A percentile compares a stretch with the other conserved stretches of the same genome.
Evolutionary conservation across 768 basidiomycete species (phyloP).

Genomic region (Boletus subparvulus): DNA sequence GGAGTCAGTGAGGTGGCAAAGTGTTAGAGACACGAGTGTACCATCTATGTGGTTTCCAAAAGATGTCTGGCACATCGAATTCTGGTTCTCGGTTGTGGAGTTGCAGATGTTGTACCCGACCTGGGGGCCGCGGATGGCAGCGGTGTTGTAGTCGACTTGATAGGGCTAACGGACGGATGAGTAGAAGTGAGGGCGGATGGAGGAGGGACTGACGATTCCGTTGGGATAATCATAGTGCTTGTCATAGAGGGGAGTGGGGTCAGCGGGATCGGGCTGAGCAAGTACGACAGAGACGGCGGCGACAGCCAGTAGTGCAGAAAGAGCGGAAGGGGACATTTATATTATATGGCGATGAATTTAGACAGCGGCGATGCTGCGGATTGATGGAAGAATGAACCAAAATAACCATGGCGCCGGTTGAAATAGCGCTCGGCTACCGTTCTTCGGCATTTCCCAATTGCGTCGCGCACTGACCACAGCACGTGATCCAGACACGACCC

Average conservation of each 20-base stretch:
- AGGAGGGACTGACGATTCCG: conserved; percentile 38
- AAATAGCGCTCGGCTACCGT: conserved; percentile 23
- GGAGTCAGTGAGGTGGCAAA: not conserved
- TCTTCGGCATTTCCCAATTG: conserved; percentile 6
- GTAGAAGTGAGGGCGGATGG: not conserved
- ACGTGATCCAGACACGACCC: conserved; percentile 33
- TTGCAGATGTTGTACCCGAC: conserved; percentile 68
- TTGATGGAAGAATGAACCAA: not conserved
- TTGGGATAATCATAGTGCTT: conserved; percentile 47
- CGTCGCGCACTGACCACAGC: conserved; percentile 20
- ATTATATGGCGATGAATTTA: conserved; percentile 6
- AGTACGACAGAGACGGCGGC: conserved; percentile 33
- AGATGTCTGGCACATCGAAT: conserved; percentile 69
- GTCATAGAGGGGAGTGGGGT: conserved; percentile 44
- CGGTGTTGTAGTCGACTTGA: conserved; percentile 43
- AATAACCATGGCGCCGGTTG: not conserved
- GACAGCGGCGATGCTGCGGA: not conserved
- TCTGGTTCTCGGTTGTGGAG: conserved; percentile 57
- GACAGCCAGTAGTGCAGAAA: conserved; percentile 37
- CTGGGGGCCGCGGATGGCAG: conserved; percentile 53
- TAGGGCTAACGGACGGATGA: conserved; percentile 40
- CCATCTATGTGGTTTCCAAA: conserved; percentile 60
- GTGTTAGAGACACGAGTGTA: not conserved
- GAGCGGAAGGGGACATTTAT: conserved; percentile 41
- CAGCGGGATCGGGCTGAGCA: conserved; percentile 39